These are phyloP conservation scores for Mytilinidion resinicola DNA, from an alignment of 495 filamentous ascomycete genomes.

Conservation along the genomic window DNA sequence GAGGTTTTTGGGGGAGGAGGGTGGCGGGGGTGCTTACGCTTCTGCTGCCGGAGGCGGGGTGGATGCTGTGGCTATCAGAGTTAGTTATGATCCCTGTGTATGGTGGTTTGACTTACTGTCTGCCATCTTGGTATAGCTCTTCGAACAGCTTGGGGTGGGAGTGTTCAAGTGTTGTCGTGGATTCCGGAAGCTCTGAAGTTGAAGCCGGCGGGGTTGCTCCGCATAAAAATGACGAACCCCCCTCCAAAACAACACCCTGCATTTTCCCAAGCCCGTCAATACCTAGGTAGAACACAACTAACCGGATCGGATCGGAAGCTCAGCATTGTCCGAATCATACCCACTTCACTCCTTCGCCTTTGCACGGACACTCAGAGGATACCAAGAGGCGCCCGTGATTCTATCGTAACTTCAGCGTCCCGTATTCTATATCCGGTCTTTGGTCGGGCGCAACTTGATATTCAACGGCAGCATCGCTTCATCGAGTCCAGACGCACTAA, in stretches of 20 bases:
- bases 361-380: no score
- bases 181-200: background rate
- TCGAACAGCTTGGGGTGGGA: background rate
- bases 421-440: no score
- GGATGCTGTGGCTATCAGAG: background rate
- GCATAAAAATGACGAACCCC: background rate
- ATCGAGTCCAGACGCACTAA: no score
- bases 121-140: constrained; percentile 6
- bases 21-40: constrained; percentile 19
- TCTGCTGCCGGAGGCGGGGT: constrained; percentile 22
- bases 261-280: no score
- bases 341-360: no score
- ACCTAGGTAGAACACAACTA: no score
- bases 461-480: no score
- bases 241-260: background rate
- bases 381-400: no score
- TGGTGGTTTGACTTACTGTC: constrained; percentile 17
- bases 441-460: no score
- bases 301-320: no score
- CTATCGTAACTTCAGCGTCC: no score
- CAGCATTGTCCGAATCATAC: no score
- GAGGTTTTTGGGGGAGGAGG: background rate
- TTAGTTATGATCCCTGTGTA: background rate
- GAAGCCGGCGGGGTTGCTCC: background rate
- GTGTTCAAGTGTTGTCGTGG: background rate